phyloP scores from a whole-genome alignment of 2,329 filamentous ascomycete species.

The Hypomyces rosellus region DNA sequence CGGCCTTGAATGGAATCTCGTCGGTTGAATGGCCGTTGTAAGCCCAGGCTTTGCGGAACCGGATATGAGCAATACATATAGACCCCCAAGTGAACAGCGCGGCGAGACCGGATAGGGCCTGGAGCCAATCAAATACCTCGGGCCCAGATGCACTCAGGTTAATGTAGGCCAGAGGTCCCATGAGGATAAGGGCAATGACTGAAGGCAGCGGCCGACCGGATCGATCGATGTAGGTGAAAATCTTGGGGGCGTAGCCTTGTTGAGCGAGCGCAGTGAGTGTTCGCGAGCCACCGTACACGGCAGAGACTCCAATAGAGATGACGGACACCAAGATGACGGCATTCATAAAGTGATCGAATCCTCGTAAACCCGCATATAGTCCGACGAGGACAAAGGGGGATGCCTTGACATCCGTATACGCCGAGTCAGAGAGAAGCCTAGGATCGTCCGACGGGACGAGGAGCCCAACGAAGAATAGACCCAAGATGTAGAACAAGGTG shows the following conservation, averaged over 20 bases:
- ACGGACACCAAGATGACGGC: conserved; percentile 48
- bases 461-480: conserved; percentile 43
- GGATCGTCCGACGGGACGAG: conserved; percentile 37
- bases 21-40: conserved; percentile 52
- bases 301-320: conserved; percentile 48
- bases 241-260: conserved; percentile 48
- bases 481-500: conserved; percentile 44
- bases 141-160: conserved; percentile 39
- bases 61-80: conserved; percentile 59
- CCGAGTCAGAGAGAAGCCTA: conserved; percentile 38
- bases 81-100: conserved; percentile 61
- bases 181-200: conserved; percentile 39
- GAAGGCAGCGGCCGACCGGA: conserved; percentile 45
- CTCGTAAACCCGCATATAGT: conserved; percentile 40
- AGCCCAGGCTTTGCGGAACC: conserved; percentile 58
- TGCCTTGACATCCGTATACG: conserved; percentile 34
- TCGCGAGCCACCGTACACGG: conserved; percentile 49
- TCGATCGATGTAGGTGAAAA: conserved; percentile 48
- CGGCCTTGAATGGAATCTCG: conserved; percentile 58
- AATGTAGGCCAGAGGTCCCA: conserved; percentile 43
- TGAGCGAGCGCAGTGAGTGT: conserved; percentile 50
- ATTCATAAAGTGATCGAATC: conserved; percentile 48
- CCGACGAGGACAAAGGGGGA: conserved; percentile 48
- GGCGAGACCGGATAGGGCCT: conserved; percentile 56
- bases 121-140: conserved; percentile 57